Conservation (phyloP, 257 asterid genomes). For the Solanum piurae region DNA sequence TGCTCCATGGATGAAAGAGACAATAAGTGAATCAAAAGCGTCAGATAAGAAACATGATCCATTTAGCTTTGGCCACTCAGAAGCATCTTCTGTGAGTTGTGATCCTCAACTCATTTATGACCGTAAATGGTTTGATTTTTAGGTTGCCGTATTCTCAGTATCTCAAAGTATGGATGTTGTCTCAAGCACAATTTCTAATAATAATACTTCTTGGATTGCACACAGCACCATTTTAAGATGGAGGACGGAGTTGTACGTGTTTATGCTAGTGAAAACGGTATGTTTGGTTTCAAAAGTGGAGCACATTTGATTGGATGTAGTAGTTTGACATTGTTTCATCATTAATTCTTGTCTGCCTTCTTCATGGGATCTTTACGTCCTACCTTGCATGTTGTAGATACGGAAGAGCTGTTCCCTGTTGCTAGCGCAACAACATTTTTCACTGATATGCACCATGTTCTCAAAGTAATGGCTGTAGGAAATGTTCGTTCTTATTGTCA, state of each 20-base stretch:
- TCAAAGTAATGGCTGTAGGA: conserved; percentile 74
- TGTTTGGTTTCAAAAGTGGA: conserved; percentile 9
- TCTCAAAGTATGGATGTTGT: not conserved
- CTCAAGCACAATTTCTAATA: conserved; percentile 12
- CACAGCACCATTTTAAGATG: conserved; percentile 78
- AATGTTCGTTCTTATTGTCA: conserved; percentile 78
- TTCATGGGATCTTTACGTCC: not conserved
- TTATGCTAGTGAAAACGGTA: conserved; percentile 67
- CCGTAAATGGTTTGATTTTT: not conserved
- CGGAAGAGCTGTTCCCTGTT: conserved; percentile 76
- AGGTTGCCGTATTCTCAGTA: not conserved
- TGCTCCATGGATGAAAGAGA: conserved; percentile 61
- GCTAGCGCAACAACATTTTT: conserved; percentile 74
- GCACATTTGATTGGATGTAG: not conserved
- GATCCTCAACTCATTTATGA: not conserved
- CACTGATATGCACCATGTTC: conserved; percentile 80
- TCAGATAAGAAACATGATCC: conserved; percentile 39
- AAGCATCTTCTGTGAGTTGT: conserved; percentile 74
- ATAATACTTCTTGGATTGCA: conserved; percentile 9
- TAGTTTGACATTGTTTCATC: not conserved
- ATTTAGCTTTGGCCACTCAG: conserved; percentile 49
- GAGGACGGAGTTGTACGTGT: conserved; percentile 85
- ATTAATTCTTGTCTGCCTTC: not conserved
- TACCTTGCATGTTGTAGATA: conserved; percentile 25
- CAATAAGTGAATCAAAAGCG: conserved; percentile 17